phyloP scores from a whole-genome alignment of 768 basidiomycete species.

The Leccinellum rugosiceps region DNA sequence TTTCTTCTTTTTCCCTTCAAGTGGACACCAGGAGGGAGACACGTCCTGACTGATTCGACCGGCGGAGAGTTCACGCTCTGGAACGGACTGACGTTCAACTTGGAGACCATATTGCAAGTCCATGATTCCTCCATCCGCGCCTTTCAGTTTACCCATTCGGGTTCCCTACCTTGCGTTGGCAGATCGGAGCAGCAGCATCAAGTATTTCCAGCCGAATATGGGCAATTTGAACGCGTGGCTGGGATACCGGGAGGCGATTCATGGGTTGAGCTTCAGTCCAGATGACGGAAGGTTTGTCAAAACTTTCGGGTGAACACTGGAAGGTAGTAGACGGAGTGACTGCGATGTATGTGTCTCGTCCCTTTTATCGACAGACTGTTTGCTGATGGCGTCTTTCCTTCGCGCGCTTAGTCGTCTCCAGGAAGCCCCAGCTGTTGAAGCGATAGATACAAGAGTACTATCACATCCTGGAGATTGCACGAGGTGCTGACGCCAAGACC shows the following conservation, averaged over 20 bases:
- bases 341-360: no score
- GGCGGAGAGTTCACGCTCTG: conserved; percentile 98
- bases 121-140: conserved; percentile 94
- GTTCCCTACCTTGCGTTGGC: conserved; percentile 88
- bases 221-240: conserved; percentile 95
- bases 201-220: conserved; percentile 99
- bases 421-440: no score
- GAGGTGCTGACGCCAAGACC: no score
- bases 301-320: no score
- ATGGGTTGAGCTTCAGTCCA: conserved; percentile 88
- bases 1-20: conserved; percentile 32
- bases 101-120: conserved; percentile 98
- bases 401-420: no score
- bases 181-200: conserved; percentile 91
- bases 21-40: conserved; percentile 97
- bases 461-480: no score
- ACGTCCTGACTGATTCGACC: conserved; percentile 91
- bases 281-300: conserved; percentile 90
- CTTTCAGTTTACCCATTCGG: conserved; percentile 87
- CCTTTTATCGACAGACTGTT: no score
- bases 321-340: no score
- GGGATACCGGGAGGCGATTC: conserved; percentile 89
- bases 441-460: no score
- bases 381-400: no score
- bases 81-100: conserved; percentile 99